These are phyloP conservation scores for Talaromyces thailandensis DNA, from an alignment of 495 filamentous ascomycete genomes.

Conservation along the genomic window DNA sequence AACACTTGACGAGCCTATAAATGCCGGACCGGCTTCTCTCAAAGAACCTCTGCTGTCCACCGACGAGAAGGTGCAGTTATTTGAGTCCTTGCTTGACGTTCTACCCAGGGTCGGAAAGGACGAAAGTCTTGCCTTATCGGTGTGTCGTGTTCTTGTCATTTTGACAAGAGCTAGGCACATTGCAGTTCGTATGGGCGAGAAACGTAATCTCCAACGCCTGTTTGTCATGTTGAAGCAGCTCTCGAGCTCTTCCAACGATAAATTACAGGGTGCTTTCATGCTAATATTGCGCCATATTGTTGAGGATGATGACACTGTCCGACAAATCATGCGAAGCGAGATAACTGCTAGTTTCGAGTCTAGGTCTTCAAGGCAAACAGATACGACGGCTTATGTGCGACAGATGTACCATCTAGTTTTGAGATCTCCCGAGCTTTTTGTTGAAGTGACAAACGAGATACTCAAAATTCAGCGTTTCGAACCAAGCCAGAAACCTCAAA, in stretches of 20 bases:
- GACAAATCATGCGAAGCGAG: slow-evolving; percentile 87
- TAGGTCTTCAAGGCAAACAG: slow-evolving; percentile 53
- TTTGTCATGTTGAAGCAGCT: slow-evolving; percentile 94
- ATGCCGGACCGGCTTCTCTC: slow-evolving; percentile 38
- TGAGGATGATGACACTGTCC: slow-evolving; percentile 85
- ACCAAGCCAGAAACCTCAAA: slow-evolving; percentile 44
- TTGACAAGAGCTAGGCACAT: slow-evolving; percentile 71
- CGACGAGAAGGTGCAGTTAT: slow-evolving; percentile 58
- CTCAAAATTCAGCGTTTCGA: slow-evolving; percentile 61
- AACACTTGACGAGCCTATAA: slow-evolving; percentile 38
- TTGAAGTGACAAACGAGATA: slow-evolving; percentile 83
- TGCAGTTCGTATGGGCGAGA: slow-evolving; percentile 70
- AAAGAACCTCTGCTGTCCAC: slow-evolving; percentile 55
- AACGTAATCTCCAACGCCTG: slow-evolving; percentile 76
- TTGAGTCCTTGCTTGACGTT: slow-evolving; percentile 69
- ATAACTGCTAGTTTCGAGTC: slow-evolving; percentile 66
- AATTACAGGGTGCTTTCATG: slow-evolving; percentile 74
- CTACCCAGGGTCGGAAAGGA: slow-evolving; percentile 83
- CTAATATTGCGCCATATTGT: slow-evolving; percentile 85
- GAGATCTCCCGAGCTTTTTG: slow-evolving; percentile 77
- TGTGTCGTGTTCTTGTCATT: slow-evolving; percentile 79
- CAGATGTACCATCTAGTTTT: slow-evolving; percentile 75
- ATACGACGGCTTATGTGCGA: slow-evolving; percentile 64
- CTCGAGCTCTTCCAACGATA: slow-evolving; percentile 62
- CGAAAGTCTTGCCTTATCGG: slow-evolving; percentile 71